Evolutionary conservation across 768 basidiomycete species (phyloP).

Genomic region (Suillus placidus): DNA sequence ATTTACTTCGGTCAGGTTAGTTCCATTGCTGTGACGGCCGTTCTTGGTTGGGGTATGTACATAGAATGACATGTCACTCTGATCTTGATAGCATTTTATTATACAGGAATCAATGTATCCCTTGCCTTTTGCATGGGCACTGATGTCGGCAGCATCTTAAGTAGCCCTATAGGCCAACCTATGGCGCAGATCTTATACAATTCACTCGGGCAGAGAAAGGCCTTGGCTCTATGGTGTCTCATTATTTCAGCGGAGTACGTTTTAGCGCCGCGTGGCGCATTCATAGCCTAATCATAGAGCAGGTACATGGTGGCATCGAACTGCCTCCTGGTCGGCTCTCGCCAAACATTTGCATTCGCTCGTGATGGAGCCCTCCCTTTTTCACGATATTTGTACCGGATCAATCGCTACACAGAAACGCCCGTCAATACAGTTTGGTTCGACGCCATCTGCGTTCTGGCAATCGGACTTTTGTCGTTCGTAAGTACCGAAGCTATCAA

Average conservation of each 20-base stretch:
- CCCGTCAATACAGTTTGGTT: conserved; percentile 1
- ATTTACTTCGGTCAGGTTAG: not conserved
- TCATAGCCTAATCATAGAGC: not conserved
- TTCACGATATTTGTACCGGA: not conserved
- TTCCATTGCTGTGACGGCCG: not conserved
- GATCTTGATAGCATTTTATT: not conserved
- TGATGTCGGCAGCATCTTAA: not conserved
- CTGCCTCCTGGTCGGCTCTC: not conserved
- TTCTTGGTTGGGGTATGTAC: not conserved
- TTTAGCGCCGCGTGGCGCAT: not conserved
- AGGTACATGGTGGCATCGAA: conserved; percentile 1
- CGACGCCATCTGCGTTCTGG: not conserved
- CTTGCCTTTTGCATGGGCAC: conserved; percentile 3
- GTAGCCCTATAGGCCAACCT: not conserved
- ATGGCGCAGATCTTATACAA: not conserved
- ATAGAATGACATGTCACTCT: not conserved
- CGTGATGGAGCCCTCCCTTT: not conserved
- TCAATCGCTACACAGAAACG: not conserved
- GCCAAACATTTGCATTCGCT: not conserved
- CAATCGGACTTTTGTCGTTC: not conserved
- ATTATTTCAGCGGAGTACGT: not conserved
- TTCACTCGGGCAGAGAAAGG: not conserved
- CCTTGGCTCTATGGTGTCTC: not conserved
- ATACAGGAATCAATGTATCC: not conserved
- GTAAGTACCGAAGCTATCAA: not conserved